phyloP scores from a whole-genome alignment of 257 asterid genomes.

The Gynochthodes officinalis region DNA sequence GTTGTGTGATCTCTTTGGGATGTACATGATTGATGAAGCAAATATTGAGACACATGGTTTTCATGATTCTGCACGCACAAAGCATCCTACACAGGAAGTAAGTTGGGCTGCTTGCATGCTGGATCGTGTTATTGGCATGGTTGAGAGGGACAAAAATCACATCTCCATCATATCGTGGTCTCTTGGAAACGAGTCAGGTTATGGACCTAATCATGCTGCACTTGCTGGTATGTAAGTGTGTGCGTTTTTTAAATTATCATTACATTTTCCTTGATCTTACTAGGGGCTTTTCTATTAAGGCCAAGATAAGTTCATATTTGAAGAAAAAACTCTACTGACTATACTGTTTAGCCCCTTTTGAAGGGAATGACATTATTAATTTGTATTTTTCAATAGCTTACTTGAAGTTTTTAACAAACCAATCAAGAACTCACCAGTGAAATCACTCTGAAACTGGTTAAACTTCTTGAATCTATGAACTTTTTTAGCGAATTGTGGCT shows the following conservation, averaged over 20 bases:
- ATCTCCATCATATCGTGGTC: constrained; percentile 94
- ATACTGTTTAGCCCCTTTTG: not conserved
- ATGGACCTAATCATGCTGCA: constrained; percentile 95
- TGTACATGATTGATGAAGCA: constrained; percentile 99
- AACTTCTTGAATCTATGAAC: not conserved
- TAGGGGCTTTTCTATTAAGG: not conserved
- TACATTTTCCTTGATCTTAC: not conserved
- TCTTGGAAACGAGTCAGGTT: constrained; percentile 88
- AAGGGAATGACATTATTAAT: not conserved
- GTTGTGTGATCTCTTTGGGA: constrained; percentile 94
- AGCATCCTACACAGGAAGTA: constrained; percentile 80
- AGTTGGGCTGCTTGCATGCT: constrained; percentile 86
- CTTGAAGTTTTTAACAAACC: not conserved
- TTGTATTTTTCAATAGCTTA: not conserved
- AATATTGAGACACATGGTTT: constrained; percentile 97
- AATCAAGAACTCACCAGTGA: not conserved
- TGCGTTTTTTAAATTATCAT: constrained; percentile 2
- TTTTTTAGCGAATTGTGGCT: not conserved
- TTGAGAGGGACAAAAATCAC: constrained; percentile 97
- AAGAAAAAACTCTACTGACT: not conserved
- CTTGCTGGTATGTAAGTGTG: constrained; percentile 61
- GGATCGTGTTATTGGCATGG: constrained; percentile 96
- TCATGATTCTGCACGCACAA: constrained; percentile 55
- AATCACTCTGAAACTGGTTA: no score
- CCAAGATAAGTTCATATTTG: not conserved